Conservation (phyloP, 352 stramenopile genomes). For the Phytophthora foliorum region DNA sequence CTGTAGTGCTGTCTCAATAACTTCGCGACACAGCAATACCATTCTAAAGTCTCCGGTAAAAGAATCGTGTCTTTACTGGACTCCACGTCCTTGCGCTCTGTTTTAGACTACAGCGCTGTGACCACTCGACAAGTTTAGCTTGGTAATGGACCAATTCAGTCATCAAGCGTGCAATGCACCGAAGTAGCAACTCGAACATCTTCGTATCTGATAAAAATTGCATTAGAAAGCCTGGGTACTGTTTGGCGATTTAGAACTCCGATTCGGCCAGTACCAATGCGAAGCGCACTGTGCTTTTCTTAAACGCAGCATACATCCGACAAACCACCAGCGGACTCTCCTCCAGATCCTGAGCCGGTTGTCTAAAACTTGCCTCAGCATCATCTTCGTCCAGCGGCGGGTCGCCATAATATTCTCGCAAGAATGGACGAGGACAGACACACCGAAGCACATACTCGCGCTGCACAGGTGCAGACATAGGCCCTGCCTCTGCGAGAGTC, state of each 20-base stretch:
- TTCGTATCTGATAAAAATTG: background rate
- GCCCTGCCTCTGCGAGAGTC: conserved; percentile 34
- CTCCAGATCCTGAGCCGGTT: conserved; percentile 45
- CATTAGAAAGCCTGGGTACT: background rate
- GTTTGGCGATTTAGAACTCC: conserved; percentile 62
- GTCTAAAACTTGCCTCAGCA: background rate
- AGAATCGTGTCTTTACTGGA: too few species aligned
- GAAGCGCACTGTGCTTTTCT: conserved; percentile 82
- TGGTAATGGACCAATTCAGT: background rate
- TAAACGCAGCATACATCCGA: conserved; percentile 85
- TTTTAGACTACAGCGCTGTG: background rate
- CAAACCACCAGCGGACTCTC: conserved; percentile 78
- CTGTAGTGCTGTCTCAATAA: conserved; percentile 30
- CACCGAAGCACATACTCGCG: conserved; percentile 85
- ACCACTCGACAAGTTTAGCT: background rate
- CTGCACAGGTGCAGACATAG: conserved; percentile 44
- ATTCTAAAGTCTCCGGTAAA: background rate
- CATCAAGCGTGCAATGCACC: too few species aligned
- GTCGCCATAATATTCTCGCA: conserved; percentile 55
- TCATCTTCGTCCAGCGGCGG: conserved; percentile 32
- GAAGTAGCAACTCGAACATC: background rate
- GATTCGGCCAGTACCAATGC: conserved; percentile 75
- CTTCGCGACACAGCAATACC: conserved; percentile 23
- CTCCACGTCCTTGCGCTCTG: background rate
- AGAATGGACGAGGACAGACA: conserved; percentile 74